A percentile compares a stretch with the other conserved stretches of the same genome.
Conservation (phyloP, 805 yeast species). For the Metschnikowia corniflorae region DNA sequence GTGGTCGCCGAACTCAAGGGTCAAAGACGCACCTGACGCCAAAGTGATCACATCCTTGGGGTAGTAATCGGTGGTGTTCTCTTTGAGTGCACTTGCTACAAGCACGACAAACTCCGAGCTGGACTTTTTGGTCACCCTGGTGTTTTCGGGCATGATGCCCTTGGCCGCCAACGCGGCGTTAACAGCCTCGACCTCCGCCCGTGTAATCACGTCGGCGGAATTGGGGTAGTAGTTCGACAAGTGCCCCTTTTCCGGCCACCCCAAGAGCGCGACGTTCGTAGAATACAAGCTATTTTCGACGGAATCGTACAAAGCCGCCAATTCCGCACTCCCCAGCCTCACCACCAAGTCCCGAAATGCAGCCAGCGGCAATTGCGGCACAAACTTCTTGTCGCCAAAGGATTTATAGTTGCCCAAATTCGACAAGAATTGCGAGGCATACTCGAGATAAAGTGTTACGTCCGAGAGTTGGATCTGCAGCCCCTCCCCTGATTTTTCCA, state of each 20-base stretch:
- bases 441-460: slow-evolving; percentile 56
- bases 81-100: slow-evolving; percentile 62
- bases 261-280: slow-evolving; percentile 52
- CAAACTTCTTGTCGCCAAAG: slow-evolving; percentile 84
- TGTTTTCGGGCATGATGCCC: slow-evolving; percentile 74
- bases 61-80: slow-evolving; percentile 48
- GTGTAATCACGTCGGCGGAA: slow-evolving; percentile 36
- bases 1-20: slow-evolving; percentile 77
- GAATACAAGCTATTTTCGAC: slow-evolving; percentile 51
- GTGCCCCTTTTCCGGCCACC: slow-evolving; percentile 77
- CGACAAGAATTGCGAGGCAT: slow-evolving; percentile 68
- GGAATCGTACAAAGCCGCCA: slow-evolving; percentile 36
- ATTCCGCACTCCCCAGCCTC: slow-evolving; percentile 34
- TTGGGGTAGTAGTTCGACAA: slow-evolving; percentile 69
- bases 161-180: slow-evolving; percentile 61
- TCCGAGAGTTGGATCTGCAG: slow-evolving; percentile 29
- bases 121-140: slow-evolving; percentile 60
- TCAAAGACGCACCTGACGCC: slow-evolving; percentile 40
- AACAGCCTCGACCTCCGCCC: slow-evolving; percentile 61
- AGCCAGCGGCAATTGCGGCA: slow-evolving; percentile 55
- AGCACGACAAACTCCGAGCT: slow-evolving; percentile 51
- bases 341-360: slow-evolving; percentile 49
- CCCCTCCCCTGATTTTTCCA: slow-evolving; percentile 11
- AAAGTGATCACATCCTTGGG: slow-evolving; percentile 40
- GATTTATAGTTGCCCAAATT: slow-evolving; percentile 80